Base-by-base conservation (phyloP, 371 early-diverging fungal species). In the Mortierella sp. region DNA sequence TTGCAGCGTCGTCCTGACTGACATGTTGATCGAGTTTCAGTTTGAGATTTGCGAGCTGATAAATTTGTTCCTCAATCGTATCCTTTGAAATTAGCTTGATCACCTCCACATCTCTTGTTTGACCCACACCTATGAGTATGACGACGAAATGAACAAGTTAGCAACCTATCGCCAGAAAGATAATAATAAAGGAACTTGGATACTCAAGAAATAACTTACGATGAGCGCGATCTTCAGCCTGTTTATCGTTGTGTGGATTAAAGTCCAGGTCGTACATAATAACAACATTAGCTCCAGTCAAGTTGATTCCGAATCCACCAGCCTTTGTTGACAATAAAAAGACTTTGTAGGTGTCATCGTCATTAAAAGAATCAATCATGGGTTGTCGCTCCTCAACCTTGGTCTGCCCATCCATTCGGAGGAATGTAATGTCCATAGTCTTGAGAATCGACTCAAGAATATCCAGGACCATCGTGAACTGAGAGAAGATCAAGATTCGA, bases 181-280 rank as follows among this genome's bases (percentile, higher is more conserved):
- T 33, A n/a, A 22, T 28, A 16, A 47, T 11, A 22, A 63, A 47
- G 22, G 47, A 45, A 47, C 4, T 24, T 4, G 21, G 43, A 68
- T 8, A 16, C 13, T n/a, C 32, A n/a, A 3, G 53, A 38, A 11
- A n/a, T 6, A 52, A 45, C 85, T 84, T 85, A 86, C 93, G 91
- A 80, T 96, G 97, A 1, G 96, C 96, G 13, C 96, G 89, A 75
- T 96, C 97, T 88, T 96, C 95, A 0, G 97, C 98, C 86, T 99
- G 98, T 40, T 92, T 89, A 83, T 98, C 98, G 81, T 97, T 97
- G 72, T 97, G 97, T 1, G 99, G 98, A 76, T 98, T 99, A 83
- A 94, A 96, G 67, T 98, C 99, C 57, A 94, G 84, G 74, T 97
- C 98, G 80, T 94, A 94, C 65, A 98, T 85, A 48, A 98, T 91